A percentile compares a stretch with the other conserved stretches of the same genome.
These are phyloP conservation scores for Penicillium angulare DNA, from an alignment of 495 filamentous ascomycete genomes.

Conservation along the genomic window DNA sequence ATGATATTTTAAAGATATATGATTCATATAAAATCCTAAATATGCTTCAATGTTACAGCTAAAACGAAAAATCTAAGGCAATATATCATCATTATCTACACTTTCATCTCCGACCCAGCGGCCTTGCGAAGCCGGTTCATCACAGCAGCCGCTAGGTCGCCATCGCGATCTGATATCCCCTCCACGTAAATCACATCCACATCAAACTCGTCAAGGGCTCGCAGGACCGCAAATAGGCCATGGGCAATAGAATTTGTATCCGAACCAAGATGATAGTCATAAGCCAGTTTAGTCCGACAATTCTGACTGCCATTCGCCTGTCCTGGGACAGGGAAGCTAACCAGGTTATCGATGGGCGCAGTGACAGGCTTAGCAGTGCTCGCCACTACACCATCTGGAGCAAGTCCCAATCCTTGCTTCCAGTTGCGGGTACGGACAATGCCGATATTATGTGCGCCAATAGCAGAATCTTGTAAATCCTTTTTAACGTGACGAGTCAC, in stretches of 20 bases:
- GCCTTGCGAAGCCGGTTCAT: constrained; percentile 97
- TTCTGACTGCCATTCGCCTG: constrained; percentile 22
- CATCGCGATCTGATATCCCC: constrained; percentile 71
- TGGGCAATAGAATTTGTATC: constrained; percentile 73
- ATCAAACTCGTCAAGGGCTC: constrained; percentile 74
- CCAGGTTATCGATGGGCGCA: constrained; percentile 28
- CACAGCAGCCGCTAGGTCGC: constrained; percentile 84
- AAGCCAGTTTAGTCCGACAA: constrained; percentile 33
- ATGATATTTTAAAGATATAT: background rate
- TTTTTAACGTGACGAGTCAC: constrained; percentile 33
- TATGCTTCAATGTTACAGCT: background rate
- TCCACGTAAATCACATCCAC: constrained; percentile 91
- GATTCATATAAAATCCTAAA: background rate
- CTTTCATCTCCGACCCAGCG: constrained; percentile 52
- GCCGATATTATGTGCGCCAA: constrained; percentile 43
- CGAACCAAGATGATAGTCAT: constrained; percentile 60
- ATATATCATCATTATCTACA: constrained; percentile 23
- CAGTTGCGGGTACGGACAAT: constrained; percentile 48
- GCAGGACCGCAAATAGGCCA: constrained; percentile 80
- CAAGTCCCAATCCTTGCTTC: constrained; percentile 33
- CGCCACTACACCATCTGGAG: constrained; percentile 25
- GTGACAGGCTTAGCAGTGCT: constrained; percentile 23
- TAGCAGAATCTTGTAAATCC: constrained; percentile 36
- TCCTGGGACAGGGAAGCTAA: constrained; percentile 33
- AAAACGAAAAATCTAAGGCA: constrained; percentile 3